Percentiles rank a stretch among this genome's conserved stretches.
These are phyloP conservation scores for Lophiotrema nucula DNA, from an alignment of 495 filamentous ascomycete genomes.

Conservation along the genomic window DNA sequence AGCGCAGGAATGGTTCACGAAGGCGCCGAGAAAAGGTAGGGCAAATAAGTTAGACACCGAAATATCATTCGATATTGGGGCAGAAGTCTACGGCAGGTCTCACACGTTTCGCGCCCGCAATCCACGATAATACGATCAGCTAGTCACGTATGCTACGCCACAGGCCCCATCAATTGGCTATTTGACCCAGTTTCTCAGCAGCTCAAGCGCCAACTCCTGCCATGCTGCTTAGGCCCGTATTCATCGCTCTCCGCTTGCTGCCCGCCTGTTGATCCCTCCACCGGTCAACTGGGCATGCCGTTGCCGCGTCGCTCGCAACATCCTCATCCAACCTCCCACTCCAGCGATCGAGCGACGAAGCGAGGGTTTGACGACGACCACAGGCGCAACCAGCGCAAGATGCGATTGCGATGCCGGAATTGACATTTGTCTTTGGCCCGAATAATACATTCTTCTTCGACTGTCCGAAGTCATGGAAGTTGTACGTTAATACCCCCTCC, in stretches of 20 bases:
- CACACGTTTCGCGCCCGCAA: neutral
- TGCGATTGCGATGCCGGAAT: constrained; percentile 22
- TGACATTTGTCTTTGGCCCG: constrained; percentile 33
- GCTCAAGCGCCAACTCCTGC: neutral
- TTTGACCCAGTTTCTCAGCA: neutral
- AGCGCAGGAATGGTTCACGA: too few species aligned
- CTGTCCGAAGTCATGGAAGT: constrained; percentile 36
- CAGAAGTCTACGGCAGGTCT: too few species aligned
- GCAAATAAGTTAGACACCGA: too few species aligned
- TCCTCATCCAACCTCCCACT: too few species aligned
- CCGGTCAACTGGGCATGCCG: constrained; percentile 2
- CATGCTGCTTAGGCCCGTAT: neutral
- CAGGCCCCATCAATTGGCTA: neutral
- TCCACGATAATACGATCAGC: neutral
- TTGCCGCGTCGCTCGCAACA: too few species aligned
- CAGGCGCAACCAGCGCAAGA: neutral
- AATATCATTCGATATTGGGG: too few species aligned
- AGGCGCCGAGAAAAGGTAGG: too few species aligned
- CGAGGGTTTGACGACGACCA: too few species aligned
- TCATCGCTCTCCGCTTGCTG: constrained; percentile 1
- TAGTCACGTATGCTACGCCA: constrained; percentile 2
- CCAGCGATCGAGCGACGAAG: too few species aligned
- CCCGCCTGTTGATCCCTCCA: neutral
- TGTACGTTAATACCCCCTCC: constrained; percentile 10
- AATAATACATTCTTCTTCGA: constrained; percentile 37